Conservation (phyloP, 1,139 yeast species). For the Yamadazyma siamensis region DNA sequence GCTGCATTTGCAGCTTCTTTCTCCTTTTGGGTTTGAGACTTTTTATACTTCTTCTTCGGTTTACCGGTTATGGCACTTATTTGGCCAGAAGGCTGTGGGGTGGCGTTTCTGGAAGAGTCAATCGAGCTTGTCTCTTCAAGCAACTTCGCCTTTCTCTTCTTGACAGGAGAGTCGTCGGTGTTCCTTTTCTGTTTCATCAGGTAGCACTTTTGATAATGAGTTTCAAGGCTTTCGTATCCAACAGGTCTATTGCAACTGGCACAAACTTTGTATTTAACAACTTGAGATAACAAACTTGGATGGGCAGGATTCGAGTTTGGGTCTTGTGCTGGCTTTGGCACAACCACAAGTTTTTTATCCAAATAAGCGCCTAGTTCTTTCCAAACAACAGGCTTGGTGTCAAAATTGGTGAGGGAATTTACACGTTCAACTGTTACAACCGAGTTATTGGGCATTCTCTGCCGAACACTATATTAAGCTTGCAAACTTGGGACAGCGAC, state of each 20-base stretch:
- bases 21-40: constrained; percentile 43
- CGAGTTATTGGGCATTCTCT: constrained; percentile 10
- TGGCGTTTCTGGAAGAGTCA: constrained; percentile 40
- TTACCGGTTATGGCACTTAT: constrained; percentile 16
- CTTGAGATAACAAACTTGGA: constrained; percentile 41
- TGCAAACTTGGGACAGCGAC: too few species aligned
- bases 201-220: constrained; percentile 48
- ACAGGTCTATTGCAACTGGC: constrained; percentile 65
- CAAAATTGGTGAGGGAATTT: constrained; percentile 9
- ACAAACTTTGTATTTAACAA: constrained; percentile 59
- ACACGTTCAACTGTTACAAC: constrained; percentile 17
- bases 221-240: constrained; percentile 40
- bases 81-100: constrained; percentile 28
- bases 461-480: too few species aligned
- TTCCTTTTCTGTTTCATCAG: constrained; percentile 43
- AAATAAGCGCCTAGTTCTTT: constrained; percentile 60
- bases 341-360: constrained; percentile 38
- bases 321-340: constrained; percentile 14
- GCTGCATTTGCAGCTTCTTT: constrained; percentile 49
- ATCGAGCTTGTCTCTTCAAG: constrained; percentile 40
- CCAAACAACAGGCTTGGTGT: constrained; percentile 41
- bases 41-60: constrained; percentile 47
- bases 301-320: constrained; percentile 7
- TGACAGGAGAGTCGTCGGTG: constrained; percentile 20
- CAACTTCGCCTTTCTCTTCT: constrained; percentile 33